Evolutionary conservation across 1,139 yeast genomes (phyloP).

Genomic region (Saccharomycopsis crataegensis): DNA sequence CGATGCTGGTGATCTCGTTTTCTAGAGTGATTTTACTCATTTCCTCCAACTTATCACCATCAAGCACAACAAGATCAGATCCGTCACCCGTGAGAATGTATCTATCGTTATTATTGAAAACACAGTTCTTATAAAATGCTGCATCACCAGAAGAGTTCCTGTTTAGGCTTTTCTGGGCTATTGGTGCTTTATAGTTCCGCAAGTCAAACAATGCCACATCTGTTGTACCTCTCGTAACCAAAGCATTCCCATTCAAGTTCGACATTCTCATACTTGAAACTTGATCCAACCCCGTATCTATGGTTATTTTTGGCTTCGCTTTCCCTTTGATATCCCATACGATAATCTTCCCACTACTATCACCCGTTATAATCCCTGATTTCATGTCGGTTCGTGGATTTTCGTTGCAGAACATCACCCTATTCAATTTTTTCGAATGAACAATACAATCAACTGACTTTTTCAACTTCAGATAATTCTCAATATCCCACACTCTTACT

Average conservation of each 20-base stretch:
- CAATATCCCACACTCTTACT: slow-evolving; percentile 8
- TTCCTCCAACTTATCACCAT: background rate
- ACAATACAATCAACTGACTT: background rate
- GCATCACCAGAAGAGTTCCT: background rate
- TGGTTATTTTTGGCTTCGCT: background rate
- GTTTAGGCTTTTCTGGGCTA: background rate
- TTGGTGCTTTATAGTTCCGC: background rate
- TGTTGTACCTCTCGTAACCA: background rate
- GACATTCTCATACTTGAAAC: background rate
- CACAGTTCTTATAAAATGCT: background rate
- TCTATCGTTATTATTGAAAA: slow-evolving; percentile 3
- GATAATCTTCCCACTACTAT: background rate
- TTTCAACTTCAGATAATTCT: background rate
- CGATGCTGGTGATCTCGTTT: background rate
- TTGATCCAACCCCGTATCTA: background rate
- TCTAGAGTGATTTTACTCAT: background rate
- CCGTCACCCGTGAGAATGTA: slow-evolving; percentile 1
- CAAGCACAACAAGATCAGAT: background rate
- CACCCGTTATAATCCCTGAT: background rate
- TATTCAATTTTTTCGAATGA: background rate
- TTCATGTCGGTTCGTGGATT: background rate
- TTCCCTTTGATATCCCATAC: background rate
- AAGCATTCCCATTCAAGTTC: background rate
- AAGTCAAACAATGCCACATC: background rate
- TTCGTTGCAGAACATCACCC: background rate